Evolutionary conservation across 192 early-diverging fungal species (phyloP), one percentile per base, ranked within the genome.

Genomic region (Coemansia sp.): DNA sequence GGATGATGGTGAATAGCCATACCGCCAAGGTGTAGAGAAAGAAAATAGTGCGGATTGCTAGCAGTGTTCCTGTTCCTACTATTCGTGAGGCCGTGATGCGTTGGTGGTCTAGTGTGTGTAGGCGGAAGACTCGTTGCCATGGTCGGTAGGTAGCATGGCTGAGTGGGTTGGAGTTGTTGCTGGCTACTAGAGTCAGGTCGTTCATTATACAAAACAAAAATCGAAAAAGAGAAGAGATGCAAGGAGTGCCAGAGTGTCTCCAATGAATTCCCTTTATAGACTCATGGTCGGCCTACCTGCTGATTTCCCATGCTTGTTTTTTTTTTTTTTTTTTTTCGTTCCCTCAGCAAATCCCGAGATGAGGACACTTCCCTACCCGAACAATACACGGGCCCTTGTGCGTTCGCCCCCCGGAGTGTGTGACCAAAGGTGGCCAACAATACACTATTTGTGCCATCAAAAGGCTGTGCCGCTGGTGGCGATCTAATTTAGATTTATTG

Each of bases 11-110:
- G 18, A 50, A 18, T 45, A 77, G 41, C 79, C 79, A 82, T 8
- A 67, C 79, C 0, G 42, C 21, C 12, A 77, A 47, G 10, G 72
- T 70, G 48, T 82, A 82, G 12, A 26, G 31, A 41, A 76, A 70
- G 14, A 82, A 56, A 2, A 64, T 35, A 6, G 52, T 28, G 6
- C 79, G 67, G 14, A 76, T 11, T 0, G 42, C 13, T n/a, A 62
- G 48, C 2, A 73, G 47, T 0, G 18, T 21, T 2, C 64, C 67
- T 9, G 58, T 65, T 28, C 66, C 42, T 11, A 65, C 9, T 3
- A 81, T 37, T 12, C 78, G 73, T 16, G 78, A 61, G 5, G 60
- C 39, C 16, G 61, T 43, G 8, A 70, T 62, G 5, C 77, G 77
- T 20, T 65, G 59, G 11, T 59, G 41, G 45, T 79, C 72, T 4